These are phyloP conservation scores for Citrullus colocynthis DNA, from an alignment of 306 rosid genomes.

Conservation along the genomic window DNA sequence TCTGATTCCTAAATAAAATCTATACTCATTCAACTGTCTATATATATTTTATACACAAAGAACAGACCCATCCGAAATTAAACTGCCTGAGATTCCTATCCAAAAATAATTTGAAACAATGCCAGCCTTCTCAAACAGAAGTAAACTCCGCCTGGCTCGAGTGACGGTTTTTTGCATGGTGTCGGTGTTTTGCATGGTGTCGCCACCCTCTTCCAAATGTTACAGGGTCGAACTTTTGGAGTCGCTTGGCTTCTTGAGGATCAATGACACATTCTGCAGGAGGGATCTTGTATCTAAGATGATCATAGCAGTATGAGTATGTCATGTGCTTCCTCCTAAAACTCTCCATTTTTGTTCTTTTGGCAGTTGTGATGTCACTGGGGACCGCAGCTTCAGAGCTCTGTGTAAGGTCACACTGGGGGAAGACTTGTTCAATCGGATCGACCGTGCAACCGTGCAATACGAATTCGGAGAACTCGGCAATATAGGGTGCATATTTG, in stretches of 20 bases:
- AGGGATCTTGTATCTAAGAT: conserved; percentile 41
- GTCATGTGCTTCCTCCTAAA: conserved; percentile 78
- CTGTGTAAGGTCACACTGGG: conserved; percentile 39
- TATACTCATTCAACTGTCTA: neutral
- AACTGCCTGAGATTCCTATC: neutral
- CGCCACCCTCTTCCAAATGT: conserved; percentile 59
- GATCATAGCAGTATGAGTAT: conserved; percentile 84
- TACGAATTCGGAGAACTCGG: conserved; percentile 59
- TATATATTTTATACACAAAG: neutral
- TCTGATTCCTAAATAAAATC: neutral
- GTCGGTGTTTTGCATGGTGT: conserved; percentile 34
- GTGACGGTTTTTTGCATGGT: conserved; percentile 35
- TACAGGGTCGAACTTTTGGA: conserved; percentile 51
- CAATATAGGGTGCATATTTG: conserved; percentile 74
- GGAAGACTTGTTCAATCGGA: conserved; percentile 39
- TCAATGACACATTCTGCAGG: conserved; percentile 60
- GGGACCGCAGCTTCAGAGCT: conserved; percentile 26
- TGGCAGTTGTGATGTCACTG: conserved; percentile 22
- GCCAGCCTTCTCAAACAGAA: neutral
- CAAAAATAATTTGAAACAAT: neutral
- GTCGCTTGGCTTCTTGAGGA: conserved; percentile 54
- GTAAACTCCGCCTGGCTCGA: conserved; percentile 16
- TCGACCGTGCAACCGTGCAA: conserved; percentile 84
- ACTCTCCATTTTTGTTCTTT: conserved; percentile 48
- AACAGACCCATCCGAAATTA: neutral